These are phyloP conservation scores for Cyanodermella asteris DNA, from an alignment of 2,329 filamentous ascomycete species.

Conservation along the genomic window DNA sequence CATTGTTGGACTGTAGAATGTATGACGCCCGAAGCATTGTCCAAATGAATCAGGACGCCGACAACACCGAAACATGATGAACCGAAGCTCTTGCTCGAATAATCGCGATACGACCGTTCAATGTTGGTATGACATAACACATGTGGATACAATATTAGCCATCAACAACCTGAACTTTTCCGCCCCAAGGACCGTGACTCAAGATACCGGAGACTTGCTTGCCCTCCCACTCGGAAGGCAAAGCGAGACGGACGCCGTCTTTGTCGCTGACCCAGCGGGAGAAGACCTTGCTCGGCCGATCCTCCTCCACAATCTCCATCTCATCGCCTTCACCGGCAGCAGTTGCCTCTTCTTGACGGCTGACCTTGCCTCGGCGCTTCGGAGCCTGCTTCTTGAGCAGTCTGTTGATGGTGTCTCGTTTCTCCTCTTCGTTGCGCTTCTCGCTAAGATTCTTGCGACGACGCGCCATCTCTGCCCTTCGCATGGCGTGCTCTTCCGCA, in stretches of 20 bases:
- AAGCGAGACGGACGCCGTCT: slow-evolving; percentile 19
- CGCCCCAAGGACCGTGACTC: background rate
- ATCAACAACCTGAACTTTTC: too few species aligned
- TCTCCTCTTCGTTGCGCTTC: slow-evolving; percentile 60
- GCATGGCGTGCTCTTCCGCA: slow-evolving; percentile 51
- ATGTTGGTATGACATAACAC: too few species aligned
- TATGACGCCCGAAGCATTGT: too few species aligned
- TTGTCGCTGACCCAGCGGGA: slow-evolving; percentile 22
- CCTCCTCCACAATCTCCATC: slow-evolving; percentile 14
- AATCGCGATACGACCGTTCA: too few species aligned
- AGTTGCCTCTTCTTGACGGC: slow-evolving; percentile 21
- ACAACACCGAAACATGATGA: too few species aligned
- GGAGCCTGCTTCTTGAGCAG: slow-evolving; percentile 45
- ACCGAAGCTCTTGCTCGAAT: too few species aligned
- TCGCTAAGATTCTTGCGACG: slow-evolving; percentile 52
- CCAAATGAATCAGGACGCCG: too few species aligned
- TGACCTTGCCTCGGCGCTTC: slow-evolving; percentile 29
- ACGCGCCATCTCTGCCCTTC: slow-evolving; percentile 51
- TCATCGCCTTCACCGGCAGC: slow-evolving; percentile 16
- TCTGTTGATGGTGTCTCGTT: slow-evolving; percentile 47
- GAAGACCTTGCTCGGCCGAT: slow-evolving; percentile 21
- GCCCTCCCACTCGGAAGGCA: slow-evolving; percentile 27
- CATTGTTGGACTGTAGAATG: too few species aligned
- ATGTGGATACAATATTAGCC: too few species aligned
- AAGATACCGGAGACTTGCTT: too few species aligned